Evolutionary conservation across 78 protist genomes (phyloP), one percentile per base, ranked within the genome.

Genomic region (Dictyostelium brefeldianum): DNA sequence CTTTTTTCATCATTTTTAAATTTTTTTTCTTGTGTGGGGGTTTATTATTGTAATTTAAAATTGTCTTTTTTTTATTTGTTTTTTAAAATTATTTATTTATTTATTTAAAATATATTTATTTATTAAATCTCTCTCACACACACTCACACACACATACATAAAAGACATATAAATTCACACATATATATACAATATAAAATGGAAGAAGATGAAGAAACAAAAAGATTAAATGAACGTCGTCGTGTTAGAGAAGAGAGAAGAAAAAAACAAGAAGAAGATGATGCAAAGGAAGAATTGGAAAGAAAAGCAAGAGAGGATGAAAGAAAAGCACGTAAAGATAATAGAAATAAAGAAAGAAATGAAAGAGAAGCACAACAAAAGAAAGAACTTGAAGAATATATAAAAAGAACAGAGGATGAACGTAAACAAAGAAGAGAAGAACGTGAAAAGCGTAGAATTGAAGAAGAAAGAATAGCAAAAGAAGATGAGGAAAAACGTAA

Each of bases 351-450:
- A 17, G 93, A 87, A 4, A 74, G 84, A 64, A 22, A n/a, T 22
- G 84, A 87, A 8, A 31, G 84, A 25, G 93, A 87, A 22, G 93
- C 78, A 48, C 62, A 87, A 43, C 84, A 87, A 51, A 87, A 87
- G 84, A 74, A 87, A 64, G 93, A 87, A 50, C 51, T 77, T 78
- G 93, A 87, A 14, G 93, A 87, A 17, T 87, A 74, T 65, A 87
- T 87, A 51, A 87, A 87, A 53, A 87, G 70, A 65, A 70, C 84
- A 0, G 93, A 87, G 47, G 93, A 87, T 0, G 93, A 87, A 0
- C 57, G 93, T 31, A 56, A 15, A 53, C 48, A 20, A 48, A 43
- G 93, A 14, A 53, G 93, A 14, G 93, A 87, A 29, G 93, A 87
- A 7, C 93, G 93, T 77, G 93, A 87, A 29, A 22, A 64, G 15